Conservation (phyloP, 352 stramenopile genomes). For the Achlya hypogyna region DNA sequence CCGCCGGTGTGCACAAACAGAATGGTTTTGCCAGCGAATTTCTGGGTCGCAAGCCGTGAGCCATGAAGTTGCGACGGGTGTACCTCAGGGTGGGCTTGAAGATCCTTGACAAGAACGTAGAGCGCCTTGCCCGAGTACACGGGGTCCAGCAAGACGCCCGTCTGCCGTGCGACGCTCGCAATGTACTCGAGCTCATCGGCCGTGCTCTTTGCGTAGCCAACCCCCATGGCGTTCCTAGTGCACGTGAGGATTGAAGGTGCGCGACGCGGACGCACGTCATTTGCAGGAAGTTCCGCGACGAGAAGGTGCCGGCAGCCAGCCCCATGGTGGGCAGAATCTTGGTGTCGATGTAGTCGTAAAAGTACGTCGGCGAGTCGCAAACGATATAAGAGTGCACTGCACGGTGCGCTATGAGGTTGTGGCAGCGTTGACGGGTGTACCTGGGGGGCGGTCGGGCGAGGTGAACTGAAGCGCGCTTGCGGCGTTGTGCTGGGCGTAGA, state of each 20-base stretch:
- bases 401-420: background rate
- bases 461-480: constrained; percentile 35
- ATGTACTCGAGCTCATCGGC: constrained; percentile 74
- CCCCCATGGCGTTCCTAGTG: constrained; percentile 52
- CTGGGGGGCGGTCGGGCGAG: constrained; percentile 22
- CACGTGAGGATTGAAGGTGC: background rate
- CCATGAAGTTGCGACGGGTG: background rate
- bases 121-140: constrained; percentile 84
- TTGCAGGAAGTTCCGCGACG: constrained; percentile 56
- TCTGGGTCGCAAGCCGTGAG: constrained; percentile 26
- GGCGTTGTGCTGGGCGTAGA: constrained; percentile 37
- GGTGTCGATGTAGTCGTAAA: constrained; percentile 69
- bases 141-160: constrained; percentile 74
- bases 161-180: constrained; percentile 50
- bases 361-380: constrained; percentile 79
- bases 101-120: constrained; percentile 68
- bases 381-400: constrained; percentile 75
- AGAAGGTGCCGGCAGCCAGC: constrained; percentile 29
- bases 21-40: constrained; percentile 74
- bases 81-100: constrained; percentile 46
- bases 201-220: constrained; percentile 70
- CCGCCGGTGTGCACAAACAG: constrained; percentile 89
- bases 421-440: constrained; percentile 19
- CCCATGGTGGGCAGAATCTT: constrained; percentile 68
- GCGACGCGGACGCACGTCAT: constrained; percentile 32